A percentile compares a stretch with the other conserved stretches of the same genome.
Evolutionary conservation across 148 eudicot genomes (phyloP).

Genomic region (Vaccinium myrtillus): DNA sequence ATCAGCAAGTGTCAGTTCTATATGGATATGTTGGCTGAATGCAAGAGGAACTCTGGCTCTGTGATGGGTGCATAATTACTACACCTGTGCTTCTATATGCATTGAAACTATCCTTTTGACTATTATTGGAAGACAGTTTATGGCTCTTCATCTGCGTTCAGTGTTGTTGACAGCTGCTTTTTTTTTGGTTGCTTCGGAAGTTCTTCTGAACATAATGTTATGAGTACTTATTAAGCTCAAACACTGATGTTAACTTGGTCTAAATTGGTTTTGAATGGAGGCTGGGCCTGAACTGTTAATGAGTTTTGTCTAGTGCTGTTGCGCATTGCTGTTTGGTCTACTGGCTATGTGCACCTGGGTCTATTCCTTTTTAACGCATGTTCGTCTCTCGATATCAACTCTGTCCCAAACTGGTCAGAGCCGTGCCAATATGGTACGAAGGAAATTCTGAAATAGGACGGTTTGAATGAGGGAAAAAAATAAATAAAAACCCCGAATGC

Average conservation of each 20-base stretch:
- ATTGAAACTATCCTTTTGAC: not conserved
- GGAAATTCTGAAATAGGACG: not conserved
- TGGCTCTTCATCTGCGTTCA: not conserved
- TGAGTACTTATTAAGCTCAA: not conserved
- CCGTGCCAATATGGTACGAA: not conserved
- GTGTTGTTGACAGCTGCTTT: not conserved
- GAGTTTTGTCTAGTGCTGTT: not conserved
- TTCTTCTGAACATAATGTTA: constrained; percentile 2
- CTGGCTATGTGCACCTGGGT: not conserved
- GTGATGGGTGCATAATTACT: constrained; percentile 39
- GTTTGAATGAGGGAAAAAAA: too few relatives aligned
- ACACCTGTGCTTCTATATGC: not conserved
- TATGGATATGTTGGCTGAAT: constrained; percentile 48
- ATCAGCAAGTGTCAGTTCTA: constrained; percentile 12
- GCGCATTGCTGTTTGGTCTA: not conserved
- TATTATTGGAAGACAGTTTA: not conserved
- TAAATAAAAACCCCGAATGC: not conserved
- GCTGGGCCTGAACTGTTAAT: not conserved
- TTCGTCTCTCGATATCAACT: not conserved
- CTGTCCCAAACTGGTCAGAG: not conserved
- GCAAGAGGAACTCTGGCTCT: constrained; percentile 65
- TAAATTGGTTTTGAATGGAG: constrained; percentile 1
- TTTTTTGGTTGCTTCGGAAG: too few relatives aligned
- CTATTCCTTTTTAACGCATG: not conserved
- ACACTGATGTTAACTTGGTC: not conserved